Evolutionary conservation across 139 green algal species (phyloP), one percentile per base, ranked within the genome.

Genomic region (Coelastrella sp.): DNA sequence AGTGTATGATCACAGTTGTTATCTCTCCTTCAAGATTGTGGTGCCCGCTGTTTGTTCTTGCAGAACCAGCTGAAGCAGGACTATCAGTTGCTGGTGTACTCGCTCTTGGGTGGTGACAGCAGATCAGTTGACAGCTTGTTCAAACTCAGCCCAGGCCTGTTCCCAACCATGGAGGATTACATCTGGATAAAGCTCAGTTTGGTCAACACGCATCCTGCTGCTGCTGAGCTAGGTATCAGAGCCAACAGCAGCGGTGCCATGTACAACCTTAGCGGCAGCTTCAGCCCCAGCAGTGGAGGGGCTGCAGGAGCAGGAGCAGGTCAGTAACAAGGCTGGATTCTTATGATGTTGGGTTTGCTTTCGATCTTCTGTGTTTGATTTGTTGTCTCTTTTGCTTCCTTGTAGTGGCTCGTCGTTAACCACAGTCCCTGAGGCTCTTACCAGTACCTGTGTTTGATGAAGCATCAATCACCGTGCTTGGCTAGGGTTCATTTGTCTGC

Each of bases 161-260:
- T 98, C 45, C 51, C 88, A 37, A 98, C 94, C 86, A 98, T 98
- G 35, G 96, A 98, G 84, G 96, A 98, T 90, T 98, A 95, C 81
- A 91, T 98, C 86, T 98, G 96, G 96, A 91, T 92, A 73, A 94
- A 94, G 83, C 88, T 98, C 51, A 60, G 77, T 11, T 71, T 97
- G 62, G 89, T 97, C 34, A 84, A 84, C 25, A 45, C 40, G 50
- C 23, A 8, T 6, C 59, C 76, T 41, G 37, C 25, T 45, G 78
- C 60, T 43, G 67, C 73, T 34, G n/a, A 17, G 9, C 2, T 34
- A 8, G 57, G 51, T 35, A 53, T 6, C n/a, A 32, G 23, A 25
- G 40, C 17, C 34, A 27, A 8, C 45, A 32, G 72, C 27, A 23
- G 40, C 37, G 27, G 57, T 66, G 57, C 19, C 1, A 38, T 69